Evolutionary conservation across 371 early-diverging fungal species (phyloP).

Genomic region (Mucor saturninus): DNA sequence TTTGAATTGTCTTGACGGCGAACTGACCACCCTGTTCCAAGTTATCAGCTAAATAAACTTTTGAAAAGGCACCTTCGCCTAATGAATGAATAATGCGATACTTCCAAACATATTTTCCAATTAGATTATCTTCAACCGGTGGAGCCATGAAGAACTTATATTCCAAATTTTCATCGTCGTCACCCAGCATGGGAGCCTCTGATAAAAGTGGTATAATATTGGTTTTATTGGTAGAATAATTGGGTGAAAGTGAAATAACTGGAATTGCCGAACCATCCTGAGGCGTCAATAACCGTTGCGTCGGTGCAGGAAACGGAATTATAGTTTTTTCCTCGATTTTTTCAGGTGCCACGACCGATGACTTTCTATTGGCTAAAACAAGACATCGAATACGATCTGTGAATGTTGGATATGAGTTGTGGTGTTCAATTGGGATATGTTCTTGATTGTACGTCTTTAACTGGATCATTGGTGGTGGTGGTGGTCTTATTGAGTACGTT

Average conservation of each 20-base stretch:
- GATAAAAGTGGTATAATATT: constrained; percentile 38
- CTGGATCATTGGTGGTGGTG: constrained; percentile 1
- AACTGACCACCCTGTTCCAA: constrained; percentile 19
- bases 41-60: constrained; percentile 34
- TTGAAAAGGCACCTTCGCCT: constrained; percentile 37
- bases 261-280: constrained; percentile 31
- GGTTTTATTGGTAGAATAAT: constrained; percentile 30
- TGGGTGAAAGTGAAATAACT: constrained; percentile 36
- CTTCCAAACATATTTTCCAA: constrained; percentile 31
- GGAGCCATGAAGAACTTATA: constrained; percentile 15
- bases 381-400: constrained; percentile 36
- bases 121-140: constrained; percentile 11
- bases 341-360: constrained; percentile 18
- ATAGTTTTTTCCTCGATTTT: constrained; percentile 24
- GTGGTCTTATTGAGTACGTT: constrained; percentile 6
- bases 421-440: not conserved
- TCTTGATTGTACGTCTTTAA: not conserved
- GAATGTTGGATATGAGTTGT: constrained; percentile 1
- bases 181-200: constrained; percentile 45
- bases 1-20: constrained; percentile 34
- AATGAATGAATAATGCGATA: constrained; percentile 28
- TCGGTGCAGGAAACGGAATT: constrained; percentile 45
- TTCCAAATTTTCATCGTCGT: constrained; percentile 31
- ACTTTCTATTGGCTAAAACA: constrained; percentile 28
- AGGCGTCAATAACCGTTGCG: constrained; percentile 1